phyloP scores from a whole-genome alignment of 2,329 filamentous ascomycete species.

The Botrytis elliptica region DNA sequence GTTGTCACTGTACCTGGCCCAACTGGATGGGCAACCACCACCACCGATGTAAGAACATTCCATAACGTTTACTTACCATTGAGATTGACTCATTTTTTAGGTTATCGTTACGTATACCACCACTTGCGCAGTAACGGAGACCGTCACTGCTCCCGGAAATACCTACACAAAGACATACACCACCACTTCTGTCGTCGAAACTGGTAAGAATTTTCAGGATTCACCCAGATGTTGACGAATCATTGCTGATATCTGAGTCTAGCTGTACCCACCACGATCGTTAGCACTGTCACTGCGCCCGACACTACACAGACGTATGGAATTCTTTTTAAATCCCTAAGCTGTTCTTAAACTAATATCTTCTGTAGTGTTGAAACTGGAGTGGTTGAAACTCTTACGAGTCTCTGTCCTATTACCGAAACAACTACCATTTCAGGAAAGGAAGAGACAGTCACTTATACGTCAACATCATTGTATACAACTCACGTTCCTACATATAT shows the following conservation, averaged over 20 bases:
- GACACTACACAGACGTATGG: neutral
- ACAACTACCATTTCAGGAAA: constrained; percentile 11
- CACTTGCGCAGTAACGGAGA: neutral
- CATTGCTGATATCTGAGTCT: neutral
- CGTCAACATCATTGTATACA: constrained; percentile 4
- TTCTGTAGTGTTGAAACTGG: constrained; percentile 4
- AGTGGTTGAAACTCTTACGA: constrained; percentile 11
- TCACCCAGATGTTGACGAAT: neutral
- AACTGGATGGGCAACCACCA: constrained; percentile 18
- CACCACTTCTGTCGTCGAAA: constrained; percentile 44
- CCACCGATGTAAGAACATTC: constrained; percentile 16
- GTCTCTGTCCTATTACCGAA: constrained; percentile 40
- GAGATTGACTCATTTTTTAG: constrained; percentile 15
- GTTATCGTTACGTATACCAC: constrained; percentile 22
- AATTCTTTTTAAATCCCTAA: neutral
- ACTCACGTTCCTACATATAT: constrained; percentile 5
- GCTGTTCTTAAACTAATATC: neutral
- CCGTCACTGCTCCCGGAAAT: constrained; percentile 32
- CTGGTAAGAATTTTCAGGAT: constrained; percentile 24
- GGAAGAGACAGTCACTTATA: constrained; percentile 8
- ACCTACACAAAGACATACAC: constrained; percentile 46
- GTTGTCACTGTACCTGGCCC: constrained; percentile 20
- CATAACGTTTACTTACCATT: neutral
- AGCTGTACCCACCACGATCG: constrained; percentile 26
- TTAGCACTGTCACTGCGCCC: constrained; percentile 18